Evolutionary conservation across 805 yeast genomes (phyloP), one percentile per base, ranked within the genome.

Genomic region (Candida anglica): DNA sequence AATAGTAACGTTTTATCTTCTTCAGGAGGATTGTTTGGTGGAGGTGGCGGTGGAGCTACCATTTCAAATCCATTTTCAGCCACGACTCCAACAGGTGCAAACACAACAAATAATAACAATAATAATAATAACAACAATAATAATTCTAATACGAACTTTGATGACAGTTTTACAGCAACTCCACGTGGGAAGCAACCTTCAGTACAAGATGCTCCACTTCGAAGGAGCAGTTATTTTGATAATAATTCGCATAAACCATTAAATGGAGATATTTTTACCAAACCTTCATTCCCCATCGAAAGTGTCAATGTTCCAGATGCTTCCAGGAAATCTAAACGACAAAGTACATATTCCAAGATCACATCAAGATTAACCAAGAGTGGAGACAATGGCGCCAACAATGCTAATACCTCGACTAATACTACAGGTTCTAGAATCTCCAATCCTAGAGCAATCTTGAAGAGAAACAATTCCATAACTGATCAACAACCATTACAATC

Each of bases 331-430:
- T 40, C 34, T 26, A 55, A 48, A 29, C 40, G 49, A 11, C 57
- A 67, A 38, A 47, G 61, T 19, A 60, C 69, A 0, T 63, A 69
- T 27, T 59, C 77, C 0, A 65, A 60, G 38, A 68, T 72, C 8
- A 70, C 75, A 1, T 71, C 77, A 7, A 52, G 78, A 32, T 53
- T 73, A 27, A 29, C 32, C 20, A 28, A 18, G 21, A 14, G 15
- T 33, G 32, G 25, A 16, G 5, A 11, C 10, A 19, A 4, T 30
- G 4, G 8, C 32, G 10, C 10, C 39, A 22, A 27, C 37, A 16
- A 25, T 25, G 39, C 32, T 9, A 27, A 16, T 19, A 27, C 20
- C 15, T 19, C 27, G n/a, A 26, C 27, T 9, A 30, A 26, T 16
- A 34, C 22, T 25, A 33, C 15, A 24, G 35, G 22, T 26, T 13